These are phyloP conservation scores for Heliamphora exappendiculata DNA, from an alignment of 148 eudicot genomes.

Conservation along the genomic window DNA sequence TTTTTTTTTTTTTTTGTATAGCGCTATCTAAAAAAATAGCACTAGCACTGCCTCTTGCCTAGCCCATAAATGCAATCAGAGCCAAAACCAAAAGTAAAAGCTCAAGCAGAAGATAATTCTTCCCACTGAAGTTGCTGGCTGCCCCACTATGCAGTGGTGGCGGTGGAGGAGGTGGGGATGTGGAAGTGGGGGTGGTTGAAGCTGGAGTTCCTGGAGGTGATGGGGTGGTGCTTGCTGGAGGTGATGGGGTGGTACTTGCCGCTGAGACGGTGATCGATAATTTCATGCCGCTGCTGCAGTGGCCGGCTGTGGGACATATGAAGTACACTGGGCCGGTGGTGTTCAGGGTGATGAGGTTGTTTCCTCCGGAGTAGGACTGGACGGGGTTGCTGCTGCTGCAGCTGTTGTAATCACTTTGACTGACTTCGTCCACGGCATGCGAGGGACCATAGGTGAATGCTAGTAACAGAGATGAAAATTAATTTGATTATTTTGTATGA, in stretches of 20 bases:
- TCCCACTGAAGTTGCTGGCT: neutral
- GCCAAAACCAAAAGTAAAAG: slow-evolving; percentile 15
- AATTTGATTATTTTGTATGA: neutral
- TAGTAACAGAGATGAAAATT: neutral
- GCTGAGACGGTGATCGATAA: slow-evolving; percentile 26
- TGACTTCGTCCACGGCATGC: slow-evolving; percentile 23
- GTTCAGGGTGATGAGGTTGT: slow-evolving; percentile 11
- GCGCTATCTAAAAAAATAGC: neutral
- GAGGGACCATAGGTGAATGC: slow-evolving; percentile 14
- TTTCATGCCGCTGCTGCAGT: slow-evolving; percentile 30
- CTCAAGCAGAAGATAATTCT: slow-evolving; percentile 13
- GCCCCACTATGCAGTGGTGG: slow-evolving; percentile 14
- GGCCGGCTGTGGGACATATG: slow-evolving; percentile 33
- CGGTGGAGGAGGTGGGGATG: slow-evolving; percentile 5
- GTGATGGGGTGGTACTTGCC: neutral
- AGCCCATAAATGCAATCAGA: slow-evolving; percentile 20
- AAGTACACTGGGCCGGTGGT: slow-evolving; percentile 32
- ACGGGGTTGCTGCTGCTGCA: slow-evolving; percentile 23
- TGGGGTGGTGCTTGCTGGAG: neutral
- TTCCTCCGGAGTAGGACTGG: slow-evolving; percentile 15
- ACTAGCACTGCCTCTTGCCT: slow-evolving; percentile 46
- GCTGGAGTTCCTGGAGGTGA: no score
- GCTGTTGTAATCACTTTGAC: slow-evolving; percentile 22
- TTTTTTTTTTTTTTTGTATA: no score
- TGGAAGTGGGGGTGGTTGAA: neutral